These are phyloP conservation scores for Euphorbia lathyris DNA, from an alignment of 345 rosid genomes.

Conservation along the genomic window DNA sequence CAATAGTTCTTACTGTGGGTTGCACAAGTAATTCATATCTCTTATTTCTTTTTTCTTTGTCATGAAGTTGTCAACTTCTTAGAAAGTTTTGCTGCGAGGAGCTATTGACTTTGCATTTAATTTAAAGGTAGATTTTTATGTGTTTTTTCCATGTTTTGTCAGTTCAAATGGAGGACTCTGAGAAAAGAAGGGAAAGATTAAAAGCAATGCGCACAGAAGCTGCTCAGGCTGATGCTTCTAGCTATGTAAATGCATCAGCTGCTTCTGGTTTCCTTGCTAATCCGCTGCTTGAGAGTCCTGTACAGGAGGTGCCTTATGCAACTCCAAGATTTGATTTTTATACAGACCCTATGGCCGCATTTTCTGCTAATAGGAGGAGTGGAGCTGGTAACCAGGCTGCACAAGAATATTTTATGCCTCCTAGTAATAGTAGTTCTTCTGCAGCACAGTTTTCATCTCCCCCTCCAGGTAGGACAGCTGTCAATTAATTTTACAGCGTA, in stretches of 20 bases:
- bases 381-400: slow-evolving; percentile 24
- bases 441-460: slow-evolving; percentile 26
- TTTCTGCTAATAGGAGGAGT: slow-evolving; percentile 51
- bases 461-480: slow-evolving; percentile 28
- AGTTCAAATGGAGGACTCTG: slow-evolving; percentile 68
- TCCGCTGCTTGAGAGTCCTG: slow-evolving; percentile 52
- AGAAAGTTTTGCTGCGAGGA: not conserved
- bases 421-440: slow-evolving; percentile 23
- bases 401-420: slow-evolving; percentile 29
- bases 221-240: slow-evolving; percentile 39
- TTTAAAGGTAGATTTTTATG: not conserved
- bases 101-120: not conserved
- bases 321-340: slow-evolving; percentile 66
- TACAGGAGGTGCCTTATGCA: slow-evolving; percentile 30
- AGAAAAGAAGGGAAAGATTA: slow-evolving; percentile 68
- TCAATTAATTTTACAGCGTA: not conserved
- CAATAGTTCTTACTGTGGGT: not conserved
- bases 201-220: slow-evolving; percentile 74
- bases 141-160: not conserved
- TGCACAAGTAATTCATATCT: not conserved
- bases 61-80: not conserved
- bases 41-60: not conserved
- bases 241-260: slow-evolving; percentile 29
- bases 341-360: slow-evolving; percentile 79
- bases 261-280: slow-evolving; percentile 46